These are phyloP conservation scores for Diaporthe sp. DNA, from an alignment of 2,329 filamentous ascomycete genomes.

Conservation along the genomic window DNA sequence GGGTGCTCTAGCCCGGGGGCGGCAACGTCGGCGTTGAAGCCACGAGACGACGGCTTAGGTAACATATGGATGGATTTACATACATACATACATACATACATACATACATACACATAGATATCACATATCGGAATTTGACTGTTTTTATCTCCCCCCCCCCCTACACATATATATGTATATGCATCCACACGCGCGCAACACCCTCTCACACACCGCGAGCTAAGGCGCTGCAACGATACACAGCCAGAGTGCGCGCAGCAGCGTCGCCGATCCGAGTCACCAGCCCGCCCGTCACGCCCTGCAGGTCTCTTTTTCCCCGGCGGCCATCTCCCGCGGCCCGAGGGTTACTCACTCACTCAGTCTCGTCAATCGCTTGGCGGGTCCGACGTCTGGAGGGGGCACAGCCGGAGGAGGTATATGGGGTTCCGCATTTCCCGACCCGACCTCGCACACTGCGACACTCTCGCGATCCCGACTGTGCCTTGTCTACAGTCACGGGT, in stretches of 20 bases:
- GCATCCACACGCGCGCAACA: not conserved
- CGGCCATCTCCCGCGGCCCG: not conserved
- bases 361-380: not conserved
- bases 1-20: not conserved
- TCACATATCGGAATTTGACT: not conserved
- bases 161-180: not conserved
- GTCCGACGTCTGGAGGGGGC: not conserved
- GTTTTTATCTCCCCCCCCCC: not conserved
- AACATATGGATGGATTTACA: not conserved
- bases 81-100: not conserved
- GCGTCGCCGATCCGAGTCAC: constrained; percentile 18
- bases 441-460: constrained; percentile 11
- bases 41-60: not conserved
- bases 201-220: not conserved
- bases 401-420: not conserved
- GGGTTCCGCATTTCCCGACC: constrained; percentile 6
- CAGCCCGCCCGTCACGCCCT: constrained; percentile 8
- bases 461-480: not conserved
- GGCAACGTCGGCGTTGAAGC: not conserved
- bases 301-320: not conserved
- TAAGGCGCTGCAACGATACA: constrained; percentile 18
- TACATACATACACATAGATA: not conserved
- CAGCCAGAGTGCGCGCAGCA: not conserved
- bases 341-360: not conserved
- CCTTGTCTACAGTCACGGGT: not conserved